A percentile compares a stretch with the other conserved stretches of the same genome.
Conservation (phyloP, 106 monocot species). For the Dioscorea alata region DNA sequence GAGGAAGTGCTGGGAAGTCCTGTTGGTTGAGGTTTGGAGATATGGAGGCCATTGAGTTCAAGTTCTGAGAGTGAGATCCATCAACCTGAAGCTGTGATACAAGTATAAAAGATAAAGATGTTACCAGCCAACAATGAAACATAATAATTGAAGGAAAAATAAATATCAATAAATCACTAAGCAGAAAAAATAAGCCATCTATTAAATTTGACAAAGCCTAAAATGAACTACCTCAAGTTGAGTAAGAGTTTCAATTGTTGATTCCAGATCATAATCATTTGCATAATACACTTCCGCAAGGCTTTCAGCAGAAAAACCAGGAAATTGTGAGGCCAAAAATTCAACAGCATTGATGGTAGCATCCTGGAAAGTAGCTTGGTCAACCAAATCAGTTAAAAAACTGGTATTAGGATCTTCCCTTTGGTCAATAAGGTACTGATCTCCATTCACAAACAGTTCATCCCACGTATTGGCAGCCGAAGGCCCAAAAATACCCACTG, state of each 20-base stretch:
- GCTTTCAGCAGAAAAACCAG: constrained; percentile 51
- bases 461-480: constrained; percentile 32
- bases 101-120: no score
- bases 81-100: constrained; percentile 60
- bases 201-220: no score
- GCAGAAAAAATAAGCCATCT: no score
- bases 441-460: constrained; percentile 32
- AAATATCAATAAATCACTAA: no score
- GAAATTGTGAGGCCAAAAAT: constrained; percentile 54
- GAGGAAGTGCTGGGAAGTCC: constrained; percentile 48
- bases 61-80: constrained; percentile 43
- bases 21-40: constrained; percentile 36
- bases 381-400: constrained; percentile 26
- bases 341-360: constrained; percentile 35
- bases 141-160: no score
- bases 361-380: constrained; percentile 22
- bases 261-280: constrained; percentile 60
- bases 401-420: constrained; percentile 28
- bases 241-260: constrained; percentile 53
- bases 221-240: constrained; percentile 55
- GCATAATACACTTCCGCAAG: constrained; percentile 62
- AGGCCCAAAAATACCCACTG: constrained; percentile 13
- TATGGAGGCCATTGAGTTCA: constrained; percentile 32
- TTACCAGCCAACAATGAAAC: no score
- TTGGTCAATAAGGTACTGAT: constrained; percentile 15